Evolutionary conservation across 2,329 filamentous ascomycete species (phyloP), one percentile per base, ranked within the genome.

Genomic region (Bimuria novae-zelandiae): DNA sequence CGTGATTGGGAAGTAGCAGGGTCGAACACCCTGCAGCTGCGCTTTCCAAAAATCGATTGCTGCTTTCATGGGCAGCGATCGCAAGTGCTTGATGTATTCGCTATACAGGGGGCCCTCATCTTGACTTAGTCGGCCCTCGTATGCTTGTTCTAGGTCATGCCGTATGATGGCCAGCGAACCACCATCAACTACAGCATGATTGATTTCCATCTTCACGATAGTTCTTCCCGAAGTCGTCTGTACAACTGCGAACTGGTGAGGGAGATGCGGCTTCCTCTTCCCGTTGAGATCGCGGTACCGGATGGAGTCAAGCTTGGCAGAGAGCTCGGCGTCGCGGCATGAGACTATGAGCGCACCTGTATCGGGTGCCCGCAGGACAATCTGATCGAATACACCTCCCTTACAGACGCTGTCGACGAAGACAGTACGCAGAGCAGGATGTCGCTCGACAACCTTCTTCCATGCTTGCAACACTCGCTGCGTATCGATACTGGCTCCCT

Each of bases 311-410:
- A 70, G 56, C 42, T 62, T 63, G 1, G 43, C 32, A 2, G 41
- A 40, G 19, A 69, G 49, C 22, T 70, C 67, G 5, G 49, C 32
- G 19, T 72, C 67, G 5, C 55, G 37, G 50, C 68, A 71, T 4
- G 56, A 56, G 19, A 60, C 60, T 2, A 25, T 56, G 14, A 68
- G 49, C 7, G 65, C 49, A 2, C 69, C 68, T 30, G 61, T 57
- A 29, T 69, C 61, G 1, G 61, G 58, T 11, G 57, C 47, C 46
- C 61, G 69, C 30, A 73, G 16, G 3, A 72, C 69, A 22, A 73
- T 59, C 51, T 73, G 70, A 41, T 72, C 69, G 37, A 73, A 72
- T 3, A 71, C 67, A 12, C 67, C 70, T 21, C 69, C 70, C 46
- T 67, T 65, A 51, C 65, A 70, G 14, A 71, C 67, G 49, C 67